Evolutionary conservation across 129 eudicot genomes (phyloP).

Genomic region (Logfia minima): DNA sequence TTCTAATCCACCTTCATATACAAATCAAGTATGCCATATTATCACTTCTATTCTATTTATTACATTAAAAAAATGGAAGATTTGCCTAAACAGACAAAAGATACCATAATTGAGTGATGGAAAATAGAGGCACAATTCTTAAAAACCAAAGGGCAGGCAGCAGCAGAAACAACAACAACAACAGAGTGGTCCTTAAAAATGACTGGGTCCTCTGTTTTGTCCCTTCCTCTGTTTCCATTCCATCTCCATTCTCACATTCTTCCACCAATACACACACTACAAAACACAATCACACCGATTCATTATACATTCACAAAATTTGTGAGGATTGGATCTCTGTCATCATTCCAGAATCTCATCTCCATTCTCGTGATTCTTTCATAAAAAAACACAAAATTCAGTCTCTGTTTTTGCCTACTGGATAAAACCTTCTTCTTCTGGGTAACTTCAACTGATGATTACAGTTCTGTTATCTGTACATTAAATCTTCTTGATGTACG

Average conservation of each 20-base stretch:
- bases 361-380: constrained; percentile 40
- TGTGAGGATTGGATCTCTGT: constrained; percentile 38
- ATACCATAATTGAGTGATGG: not conserved
- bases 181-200: constrained; percentile 38
- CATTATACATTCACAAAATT: not conserved
- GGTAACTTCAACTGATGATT: constrained; percentile 33
- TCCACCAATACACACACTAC: constrained; percentile 11
- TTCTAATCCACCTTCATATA: no score
- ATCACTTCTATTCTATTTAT: not conserved
- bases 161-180: constrained; percentile 14
- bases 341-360: constrained; percentile 36
- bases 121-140: constrained; percentile 21
- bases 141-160: constrained; percentile 17
- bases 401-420: constrained; percentile 35
- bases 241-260: not conserved
- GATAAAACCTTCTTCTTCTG: constrained; percentile 21
- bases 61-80: not conserved
- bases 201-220: constrained; percentile 33
- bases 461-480: constrained; percentile 36
- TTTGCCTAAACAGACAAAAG: not conserved
- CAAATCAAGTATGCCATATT: no score
- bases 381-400: constrained; percentile 16
- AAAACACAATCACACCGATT: constrained; percentile 23
- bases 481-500: constrained; percentile 31
- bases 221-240: constrained; percentile 33